Percentiles rank a stretch among this genome's conserved stretches.
Conservation (phyloP, 2,329 filamentous ascomycete genomes). For the Penicillium sp. region DNA sequence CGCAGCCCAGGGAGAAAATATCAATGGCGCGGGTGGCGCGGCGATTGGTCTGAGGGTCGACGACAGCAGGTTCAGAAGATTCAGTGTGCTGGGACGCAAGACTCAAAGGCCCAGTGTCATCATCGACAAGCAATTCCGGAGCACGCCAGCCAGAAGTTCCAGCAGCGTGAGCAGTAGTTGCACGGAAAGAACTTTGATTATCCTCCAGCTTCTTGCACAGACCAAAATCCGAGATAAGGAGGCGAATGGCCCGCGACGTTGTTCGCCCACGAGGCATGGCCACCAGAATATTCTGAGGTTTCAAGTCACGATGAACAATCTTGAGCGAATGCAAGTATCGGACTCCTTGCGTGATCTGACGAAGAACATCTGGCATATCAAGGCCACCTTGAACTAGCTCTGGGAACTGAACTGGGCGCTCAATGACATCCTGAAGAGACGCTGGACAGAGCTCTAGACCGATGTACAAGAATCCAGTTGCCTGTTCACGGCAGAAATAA, state of each 20-base stretch:
- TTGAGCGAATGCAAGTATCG: slow-evolving; percentile 85
- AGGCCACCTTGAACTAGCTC: slow-evolving; percentile 65
- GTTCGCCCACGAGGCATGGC: slow-evolving; percentile 56
- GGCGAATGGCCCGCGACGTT: slow-evolving; percentile 65
- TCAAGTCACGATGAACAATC: slow-evolving; percentile 95
- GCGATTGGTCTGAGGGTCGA: slow-evolving; percentile 60
- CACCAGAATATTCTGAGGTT: slow-evolving; percentile 96
- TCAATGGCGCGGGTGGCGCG: slow-evolving; percentile 94
- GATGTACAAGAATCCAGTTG: slow-evolving; percentile 91
- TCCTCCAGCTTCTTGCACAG: slow-evolving; percentile 96
- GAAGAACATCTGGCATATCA: slow-evolving; percentile 76
- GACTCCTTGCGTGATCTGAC: slow-evolving; percentile 87
- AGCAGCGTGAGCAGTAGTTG: slow-evolving; percentile 88
- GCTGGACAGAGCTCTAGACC: slow-evolving; percentile 91
- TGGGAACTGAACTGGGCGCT: slow-evolving; percentile 67
- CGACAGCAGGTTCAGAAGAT: slow-evolving; percentile 52
- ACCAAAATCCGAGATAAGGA: slow-evolving; percentile 96
- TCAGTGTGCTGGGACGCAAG: slow-evolving; percentile 41
- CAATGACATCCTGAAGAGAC: slow-evolving; percentile 86
- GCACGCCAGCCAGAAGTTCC: slow-evolving; percentile 97
- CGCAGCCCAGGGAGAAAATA: slow-evolving; percentile 92
- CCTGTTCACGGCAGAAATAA: slow-evolving; percentile 89
- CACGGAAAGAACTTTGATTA: slow-evolving; percentile 89
- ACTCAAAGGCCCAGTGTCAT: slow-evolving; percentile 57
- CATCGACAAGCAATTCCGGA: slow-evolving; percentile 83